Conservation (phyloP, 148 eudicot genomes). For the Salicornia ramosissima region DNA sequence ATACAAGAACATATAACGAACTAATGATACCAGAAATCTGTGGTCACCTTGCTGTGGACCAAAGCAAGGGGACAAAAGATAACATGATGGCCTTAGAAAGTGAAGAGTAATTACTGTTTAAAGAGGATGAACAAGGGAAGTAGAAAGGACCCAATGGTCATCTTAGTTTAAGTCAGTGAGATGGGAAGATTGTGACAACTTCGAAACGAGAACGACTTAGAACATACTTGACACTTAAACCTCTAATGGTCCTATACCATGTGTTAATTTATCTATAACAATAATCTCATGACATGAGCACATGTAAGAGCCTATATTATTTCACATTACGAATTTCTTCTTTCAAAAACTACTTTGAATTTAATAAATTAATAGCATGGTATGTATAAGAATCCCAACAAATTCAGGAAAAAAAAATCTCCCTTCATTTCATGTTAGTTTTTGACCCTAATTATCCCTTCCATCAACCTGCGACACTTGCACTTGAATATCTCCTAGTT, state of each 20-base stretch:
- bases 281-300: slow-evolving; percentile 9
- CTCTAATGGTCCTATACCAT: slow-evolving; percentile 17
- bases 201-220: slow-evolving; percentile 12
- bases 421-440: slow-evolving; percentile 13
- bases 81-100: slow-evolving; percentile 8
- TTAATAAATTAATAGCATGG: not conserved
- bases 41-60: slow-evolving; percentile 2
- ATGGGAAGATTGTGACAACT: slow-evolving; percentile 9
- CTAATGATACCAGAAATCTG: not conserved
- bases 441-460: not conserved
- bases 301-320: slow-evolving; percentile 14
- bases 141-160: slow-evolving; percentile 17
- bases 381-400: not conserved
- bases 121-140: slow-evolving; percentile 9
- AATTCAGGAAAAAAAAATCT: not conserved
- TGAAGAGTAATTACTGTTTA: not conserved
- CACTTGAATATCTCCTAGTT: not conserved
- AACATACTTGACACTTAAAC: slow-evolving; percentile 13
- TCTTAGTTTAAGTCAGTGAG: slow-evolving; percentile 19
- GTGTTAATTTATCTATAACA: slow-evolving; percentile 10
- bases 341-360: not conserved
- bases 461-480: not conserved
- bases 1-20: slow-evolving; percentile 5
- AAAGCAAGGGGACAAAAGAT: slow-evolving; percentile 13
- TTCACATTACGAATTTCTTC: slow-evolving; percentile 22